Conservation (phyloP, 345 rosid genomes). For the Raphanus raphanistrum region DNA sequence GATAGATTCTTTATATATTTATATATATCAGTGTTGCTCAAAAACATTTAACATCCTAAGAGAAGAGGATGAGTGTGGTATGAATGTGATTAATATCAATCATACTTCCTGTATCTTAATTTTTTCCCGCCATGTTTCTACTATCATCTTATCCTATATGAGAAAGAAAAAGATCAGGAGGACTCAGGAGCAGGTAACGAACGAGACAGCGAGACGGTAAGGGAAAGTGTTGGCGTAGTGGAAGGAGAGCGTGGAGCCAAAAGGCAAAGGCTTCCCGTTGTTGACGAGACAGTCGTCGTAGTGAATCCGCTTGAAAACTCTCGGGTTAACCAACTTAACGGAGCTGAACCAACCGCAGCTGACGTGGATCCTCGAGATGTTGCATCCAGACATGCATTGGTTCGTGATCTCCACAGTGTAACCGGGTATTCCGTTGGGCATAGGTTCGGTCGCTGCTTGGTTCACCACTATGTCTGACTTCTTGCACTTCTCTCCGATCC, state of each 20-base stretch:
- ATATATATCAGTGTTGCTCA: conserved; percentile 10
- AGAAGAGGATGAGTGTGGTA: conserved; percentile 20
- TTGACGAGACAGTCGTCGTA: conserved; percentile 89
- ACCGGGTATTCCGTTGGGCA: conserved; percentile 75
- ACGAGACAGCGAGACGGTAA: conserved; percentile 72
- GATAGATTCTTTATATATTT: not conserved
- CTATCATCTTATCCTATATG: conserved; percentile 12
- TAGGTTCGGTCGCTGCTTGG: conserved; percentile 69
- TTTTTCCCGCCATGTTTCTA: conserved; percentile 8
- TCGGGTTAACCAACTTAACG: conserved; percentile 68
- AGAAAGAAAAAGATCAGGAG: not conserved
- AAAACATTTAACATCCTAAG: conserved; percentile 11
- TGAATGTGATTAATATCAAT: conserved; percentile 14
- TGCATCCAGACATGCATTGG: conserved; percentile 66
- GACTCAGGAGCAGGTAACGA: conserved; percentile 49
- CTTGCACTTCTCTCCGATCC: conserved; percentile 67
- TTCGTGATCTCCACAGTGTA: conserved; percentile 79
- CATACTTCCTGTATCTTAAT: conserved; percentile 24
- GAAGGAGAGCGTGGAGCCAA: conserved; percentile 63
- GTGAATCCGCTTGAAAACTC: conserved; percentile 69
- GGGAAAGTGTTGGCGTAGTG: conserved; percentile 73
- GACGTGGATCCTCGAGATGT: conserved; percentile 65
- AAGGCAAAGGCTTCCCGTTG: conserved; percentile 66
- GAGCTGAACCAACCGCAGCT: conserved; percentile 95
- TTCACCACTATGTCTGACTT: conserved; percentile 59